These are phyloP conservation scores for Penicillium salamii DNA, from an alignment of 495 filamentous ascomycete genomes.

Conservation along the genomic window DNA sequence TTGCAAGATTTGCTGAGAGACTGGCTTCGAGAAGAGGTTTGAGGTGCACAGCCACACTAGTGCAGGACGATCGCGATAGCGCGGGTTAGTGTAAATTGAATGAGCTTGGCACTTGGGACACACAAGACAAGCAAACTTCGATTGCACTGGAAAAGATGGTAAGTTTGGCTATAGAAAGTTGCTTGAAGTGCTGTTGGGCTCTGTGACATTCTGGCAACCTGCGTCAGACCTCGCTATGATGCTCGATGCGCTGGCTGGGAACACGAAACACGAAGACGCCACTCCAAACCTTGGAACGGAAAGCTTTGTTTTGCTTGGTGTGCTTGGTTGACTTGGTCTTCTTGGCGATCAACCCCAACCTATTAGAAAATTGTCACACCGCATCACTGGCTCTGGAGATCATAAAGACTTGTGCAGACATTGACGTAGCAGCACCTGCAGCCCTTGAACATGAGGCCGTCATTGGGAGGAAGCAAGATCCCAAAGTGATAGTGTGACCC, in stretches of 20 bases:
- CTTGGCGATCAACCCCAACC: not conserved
- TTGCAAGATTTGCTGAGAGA: not conserved
- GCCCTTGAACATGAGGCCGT: not conserved
- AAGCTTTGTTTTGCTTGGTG: not conserved
- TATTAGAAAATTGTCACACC: not conserved
- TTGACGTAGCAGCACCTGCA: not conserved
- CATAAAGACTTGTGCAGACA: conserved; percentile 1
- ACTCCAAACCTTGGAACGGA: not conserved
- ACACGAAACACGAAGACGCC: not conserved
- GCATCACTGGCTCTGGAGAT: not conserved
- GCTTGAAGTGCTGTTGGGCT: not conserved
- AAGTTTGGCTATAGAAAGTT: not conserved
- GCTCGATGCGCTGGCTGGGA: not conserved
- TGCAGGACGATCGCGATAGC: conserved; percentile 2
- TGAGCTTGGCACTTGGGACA: not conserved
- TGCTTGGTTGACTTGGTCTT: conserved; percentile 5
- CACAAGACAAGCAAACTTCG: not conserved
- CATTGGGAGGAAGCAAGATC: not conserved
- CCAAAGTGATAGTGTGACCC: conserved; percentile 2
- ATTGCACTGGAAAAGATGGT: too few species aligned
- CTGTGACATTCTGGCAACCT: too few species aligned
- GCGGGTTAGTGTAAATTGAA: not conserved
- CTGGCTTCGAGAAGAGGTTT: not conserved
- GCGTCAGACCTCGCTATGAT: too few species aligned
- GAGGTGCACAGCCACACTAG: conserved; percentile 4